phyloP scores from a whole-genome alignment of 306 rosid species.

The Corylus americana region DNA sequence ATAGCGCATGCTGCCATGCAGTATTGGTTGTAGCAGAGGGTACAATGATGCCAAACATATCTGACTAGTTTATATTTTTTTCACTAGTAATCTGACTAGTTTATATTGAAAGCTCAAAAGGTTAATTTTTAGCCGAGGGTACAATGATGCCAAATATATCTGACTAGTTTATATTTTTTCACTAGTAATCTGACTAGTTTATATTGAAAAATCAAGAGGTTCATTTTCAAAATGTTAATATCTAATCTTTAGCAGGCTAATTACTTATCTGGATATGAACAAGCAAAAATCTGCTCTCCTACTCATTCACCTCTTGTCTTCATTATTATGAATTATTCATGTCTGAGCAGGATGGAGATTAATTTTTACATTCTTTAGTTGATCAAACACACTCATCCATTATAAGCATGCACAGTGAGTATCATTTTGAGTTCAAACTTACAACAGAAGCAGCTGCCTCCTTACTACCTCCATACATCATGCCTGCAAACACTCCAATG shows the following conservation, averaged over 20 bases:
- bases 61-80: background rate
- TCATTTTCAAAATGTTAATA: background rate
- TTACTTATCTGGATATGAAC: too few species aligned
- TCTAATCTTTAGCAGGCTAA: background rate
- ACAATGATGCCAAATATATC: background rate
- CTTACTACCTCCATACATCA: conserved; percentile 94
- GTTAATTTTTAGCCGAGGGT: background rate
- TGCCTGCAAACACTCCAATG: conserved; percentile 85
- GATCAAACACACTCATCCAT: background rate
- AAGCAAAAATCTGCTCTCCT: background rate
- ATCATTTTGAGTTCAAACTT: conserved; percentile 40
- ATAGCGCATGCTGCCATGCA: background rate
- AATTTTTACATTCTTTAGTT: background rate
- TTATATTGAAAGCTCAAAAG: background rate
- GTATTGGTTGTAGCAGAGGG: background rate
- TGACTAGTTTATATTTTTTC: background rate
- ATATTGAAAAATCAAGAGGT: background rate
- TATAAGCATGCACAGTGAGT: background rate
- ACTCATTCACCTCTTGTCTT: background rate
- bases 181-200: background rate
- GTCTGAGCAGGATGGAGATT: background rate
- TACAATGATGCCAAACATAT: background rate
- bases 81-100: background rate
- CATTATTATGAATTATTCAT: background rate
- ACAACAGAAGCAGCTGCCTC: conserved; percentile 95